A percentile compares a stretch with the other conserved stretches of the same genome.
Evolutionary conservation across 331 rosid species (phyloP).

Genomic region (Stylosanthes scabra): DNA sequence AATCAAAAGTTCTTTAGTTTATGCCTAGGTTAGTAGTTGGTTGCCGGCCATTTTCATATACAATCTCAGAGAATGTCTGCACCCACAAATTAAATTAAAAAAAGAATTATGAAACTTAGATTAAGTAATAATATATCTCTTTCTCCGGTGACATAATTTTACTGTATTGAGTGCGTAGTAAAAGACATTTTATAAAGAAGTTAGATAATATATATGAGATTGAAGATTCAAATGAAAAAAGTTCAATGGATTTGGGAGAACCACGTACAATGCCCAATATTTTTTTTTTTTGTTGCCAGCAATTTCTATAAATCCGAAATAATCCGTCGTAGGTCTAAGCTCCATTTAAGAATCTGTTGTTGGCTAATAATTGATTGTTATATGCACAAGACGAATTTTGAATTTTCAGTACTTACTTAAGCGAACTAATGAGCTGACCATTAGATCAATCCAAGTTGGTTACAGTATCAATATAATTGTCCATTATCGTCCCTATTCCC

Average conservation of each 20-base stretch:
- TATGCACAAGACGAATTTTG: too few species aligned
- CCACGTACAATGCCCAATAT: too few species aligned
- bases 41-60: conserved; percentile 42
- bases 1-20: neutral
- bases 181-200: too few species aligned
- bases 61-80: conserved; percentile 36
- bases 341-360: too few species aligned
- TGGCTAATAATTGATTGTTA: too few species aligned
- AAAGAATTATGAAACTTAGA: neutral
- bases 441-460: too few species aligned
- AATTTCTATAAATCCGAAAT: too few species aligned
- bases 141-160: neutral
- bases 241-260: neutral
- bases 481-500: neutral
- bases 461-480: neutral
- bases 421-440: too few species aligned
- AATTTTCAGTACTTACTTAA: too few species aligned
- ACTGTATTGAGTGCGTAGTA: too few species aligned
- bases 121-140: neutral
- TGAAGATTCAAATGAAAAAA: neutral
- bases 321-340: too few species aligned
- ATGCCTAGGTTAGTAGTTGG: conserved; percentile 30
- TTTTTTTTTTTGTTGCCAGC: too few species aligned
- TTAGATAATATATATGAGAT: neutral
- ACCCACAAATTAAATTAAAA: neutral